Conservation (phyloP, 345 rosid species). For the Acer yangbiense region DNA sequence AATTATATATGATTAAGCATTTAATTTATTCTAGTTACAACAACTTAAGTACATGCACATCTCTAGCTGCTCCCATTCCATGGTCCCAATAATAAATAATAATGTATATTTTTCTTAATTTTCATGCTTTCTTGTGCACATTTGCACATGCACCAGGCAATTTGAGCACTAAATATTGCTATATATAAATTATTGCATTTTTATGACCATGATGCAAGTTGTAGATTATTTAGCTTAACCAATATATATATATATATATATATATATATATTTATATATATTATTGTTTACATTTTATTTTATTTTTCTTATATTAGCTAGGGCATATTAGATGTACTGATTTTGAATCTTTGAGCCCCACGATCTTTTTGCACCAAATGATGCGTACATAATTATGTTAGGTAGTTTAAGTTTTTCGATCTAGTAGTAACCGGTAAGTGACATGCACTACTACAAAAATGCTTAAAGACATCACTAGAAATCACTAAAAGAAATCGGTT, state of each 20-base stretch:
- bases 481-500: no score
- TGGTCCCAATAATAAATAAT: neutral
- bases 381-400: neutral
- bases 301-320: neutral
- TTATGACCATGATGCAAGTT: conserved; percentile 13
- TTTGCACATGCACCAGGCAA: conserved; percentile 29
- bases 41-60: conserved; percentile 14
- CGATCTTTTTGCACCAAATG: neutral
- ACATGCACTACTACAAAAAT: no score
- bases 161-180: conserved; percentile 2
- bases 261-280: neutral
- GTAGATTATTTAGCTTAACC: neutral
- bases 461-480: no score
- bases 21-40: conserved; percentile 10
- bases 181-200: neutral
- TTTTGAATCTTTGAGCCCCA: neutral
- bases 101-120: neutral
- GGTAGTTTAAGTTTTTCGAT: no score
- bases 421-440: no score
- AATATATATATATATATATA: neutral
- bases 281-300: no score
- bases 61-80: neutral
- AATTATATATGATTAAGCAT: conserved; percentile 14
- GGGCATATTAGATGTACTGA: neutral
- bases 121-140: conserved; percentile 16